Base-by-base conservation (phyloP, 768 basidiomycete genomes). In the Panaeolus cyanescens region DNA sequence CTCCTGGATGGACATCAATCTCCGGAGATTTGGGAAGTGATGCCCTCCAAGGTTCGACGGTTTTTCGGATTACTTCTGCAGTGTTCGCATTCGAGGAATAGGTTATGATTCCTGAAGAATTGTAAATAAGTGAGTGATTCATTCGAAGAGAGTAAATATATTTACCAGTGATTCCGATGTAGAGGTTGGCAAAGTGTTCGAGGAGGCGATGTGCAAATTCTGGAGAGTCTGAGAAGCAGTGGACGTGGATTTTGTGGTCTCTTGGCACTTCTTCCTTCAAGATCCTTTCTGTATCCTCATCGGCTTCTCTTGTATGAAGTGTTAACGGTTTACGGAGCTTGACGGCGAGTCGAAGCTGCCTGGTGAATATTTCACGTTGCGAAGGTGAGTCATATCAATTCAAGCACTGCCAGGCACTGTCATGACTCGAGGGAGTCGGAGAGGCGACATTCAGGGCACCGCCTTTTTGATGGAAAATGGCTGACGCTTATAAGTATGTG, bases 211-310 rank as follows among this genome's bases (percentile, higher is more conserved):
- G 78, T 0, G 89, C 93, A 65, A 94, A 89, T 19, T 79, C 86
- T 0, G 91, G 91, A 0, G 88, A 79, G 70, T 95, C 93, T 1
- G 93, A 93, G 72, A 91, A 95, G 69, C 93, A 96, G 65, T 95
- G 94, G 4, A 96, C 80, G 67, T 95, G 93, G 25, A 95, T 88
- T 87, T 92, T 62, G 69, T 91, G 87, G 36, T 90, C 85, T 40
- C 74, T 79, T 0, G 93, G 93, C 0, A 94, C 88, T 15, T 88
- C 80, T 22, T 81, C 83, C 67, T 89, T 93, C 61, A 96, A 66
- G 50, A 95, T 92, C 2, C 82, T 73, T 65, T 91, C 90, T 0
- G 91, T 91, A 67, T 95, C 93, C 4, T 83, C 87, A 58, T 95
- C 91, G 0, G 93, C 93, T 68, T 94, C 91, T 2, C 93, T 83